Base-by-base conservation (phyloP, 2,329 filamentous ascomycete genomes). In the Aspergillus ochraceoroseus region DNA sequence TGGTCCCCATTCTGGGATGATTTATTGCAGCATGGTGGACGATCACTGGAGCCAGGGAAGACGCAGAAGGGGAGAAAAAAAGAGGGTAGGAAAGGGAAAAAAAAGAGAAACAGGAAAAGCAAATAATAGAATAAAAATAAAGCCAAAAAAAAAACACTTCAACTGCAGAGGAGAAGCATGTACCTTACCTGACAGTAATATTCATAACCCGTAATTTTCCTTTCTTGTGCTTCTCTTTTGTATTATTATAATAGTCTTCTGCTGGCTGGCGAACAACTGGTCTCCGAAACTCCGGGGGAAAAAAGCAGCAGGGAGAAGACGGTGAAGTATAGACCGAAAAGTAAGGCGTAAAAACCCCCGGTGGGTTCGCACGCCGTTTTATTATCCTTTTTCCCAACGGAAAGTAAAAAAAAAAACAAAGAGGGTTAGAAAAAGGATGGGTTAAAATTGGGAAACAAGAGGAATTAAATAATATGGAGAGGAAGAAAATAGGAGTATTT, bases 11-110 rank as follows among this genome's bases (percentile, higher is more conserved):
- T 47, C 51, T 45, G 57, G 49, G 52, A 50, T 52, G 51, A 58
- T 48, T 59, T 57, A 62, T 63, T 62, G 59, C 58, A 62, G 56
- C 55, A 60, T 56, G 54, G 55, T 50, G 56, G 58, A 54, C 56
- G 59, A 63, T 63, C 60, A 55, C 57, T 58, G 46, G 57, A 57
- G 52, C 56, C 56, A 53, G 54, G 42, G 35, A 34, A 37, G 32
- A 36, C n/a, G n/a, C n/a, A n/a, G n/a, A n/a, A n/a, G n/a, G n/a
- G n/a, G n/a, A n/a, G n/a, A n/a, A 38, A 18, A 38, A 48, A 51
- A 41, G 36, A 41, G 46, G 43, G 43, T 43, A 34, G 34, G 36
- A 37, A 28, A 30, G 43, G 29, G 23, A 32, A 46, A 44, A 42
- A 32, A 22, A 19, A 46, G 43, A 38, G 26, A 23, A 15, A 32